A percentile compares a stretch with the other conserved stretches of the same genome.
phyloP scores from a whole-genome alignment of 495 filamentous ascomycete genomes.

The Penicillium mononematosum region DNA sequence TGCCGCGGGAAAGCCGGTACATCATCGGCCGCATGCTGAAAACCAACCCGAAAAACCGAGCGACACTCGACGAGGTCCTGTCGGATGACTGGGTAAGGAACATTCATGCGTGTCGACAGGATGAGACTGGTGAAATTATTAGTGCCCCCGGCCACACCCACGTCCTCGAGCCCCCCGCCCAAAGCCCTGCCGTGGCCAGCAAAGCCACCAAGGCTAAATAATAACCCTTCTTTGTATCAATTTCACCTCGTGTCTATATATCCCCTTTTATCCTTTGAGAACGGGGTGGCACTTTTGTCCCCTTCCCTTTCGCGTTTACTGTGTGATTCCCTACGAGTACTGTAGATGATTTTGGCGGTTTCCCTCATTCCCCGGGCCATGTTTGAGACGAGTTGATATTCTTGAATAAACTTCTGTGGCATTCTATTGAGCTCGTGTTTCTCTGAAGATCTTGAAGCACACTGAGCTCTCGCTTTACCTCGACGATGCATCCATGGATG shows the following conservation, averaged over 20 bases:
- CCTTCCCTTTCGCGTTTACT: slow-evolving; percentile 4
- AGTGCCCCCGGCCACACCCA: slow-evolving; percentile 60
- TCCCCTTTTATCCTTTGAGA: slow-evolving; percentile 2
- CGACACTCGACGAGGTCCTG: slow-evolving; percentile 79
- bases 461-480: neutral
- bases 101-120: slow-evolving; percentile 63
- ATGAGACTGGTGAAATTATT: slow-evolving; percentile 54
- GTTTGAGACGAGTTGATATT: slow-evolving; percentile 13
- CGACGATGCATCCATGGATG: neutral
- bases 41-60: slow-evolving; percentile 78
- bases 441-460: neutral
- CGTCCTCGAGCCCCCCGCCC: slow-evolving; percentile 57
- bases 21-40: slow-evolving; percentile 94
- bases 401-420: slow-evolving; percentile 4
- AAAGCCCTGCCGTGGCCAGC: slow-evolving; percentile 42
- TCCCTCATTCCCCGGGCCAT: slow-evolving; percentile 1
- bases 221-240: slow-evolving; percentile 28
- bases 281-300: slow-evolving; percentile 1
- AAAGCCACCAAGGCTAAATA: slow-evolving; percentile 40
- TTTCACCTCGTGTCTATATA: slow-evolving; percentile 23
- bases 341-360: slow-evolving; percentile 14
- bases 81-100: slow-evolving; percentile 85
- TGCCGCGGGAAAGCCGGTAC: slow-evolving; percentile 84
- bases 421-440: neutral
- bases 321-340: slow-evolving; percentile 9